Evolutionary conservation across 768 basidiomycete genomes (phyloP).

Genomic region (Pleurotus ostreatus): DNA sequence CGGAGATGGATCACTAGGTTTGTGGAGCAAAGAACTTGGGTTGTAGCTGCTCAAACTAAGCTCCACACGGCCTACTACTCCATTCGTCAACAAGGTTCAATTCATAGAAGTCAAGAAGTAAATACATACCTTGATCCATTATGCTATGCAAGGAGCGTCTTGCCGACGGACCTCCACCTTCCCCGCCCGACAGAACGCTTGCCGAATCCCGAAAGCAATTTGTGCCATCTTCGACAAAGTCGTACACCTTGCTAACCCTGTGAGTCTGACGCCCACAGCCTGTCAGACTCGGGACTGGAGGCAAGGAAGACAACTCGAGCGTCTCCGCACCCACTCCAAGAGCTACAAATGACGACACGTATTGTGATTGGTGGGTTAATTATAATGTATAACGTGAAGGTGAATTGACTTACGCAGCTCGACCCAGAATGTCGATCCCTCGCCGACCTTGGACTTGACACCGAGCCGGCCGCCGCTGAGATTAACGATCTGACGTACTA

Average conservation of each 20-base stretch:
- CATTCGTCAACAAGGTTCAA: neutral
- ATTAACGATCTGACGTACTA: conserved; percentile 57
- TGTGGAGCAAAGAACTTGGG: conserved; percentile 31
- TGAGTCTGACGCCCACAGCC: neutral
- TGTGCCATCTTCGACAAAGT: conserved; percentile 16
- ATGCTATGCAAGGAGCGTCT: conserved; percentile 34
- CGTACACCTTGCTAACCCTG: conserved; percentile 11
- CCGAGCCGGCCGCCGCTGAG: conserved; percentile 52
- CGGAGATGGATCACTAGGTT: conserved; percentile 38
- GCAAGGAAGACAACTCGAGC: neutral
- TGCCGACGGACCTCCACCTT: conserved; percentile 27
- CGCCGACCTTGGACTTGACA: conserved; percentile 39
- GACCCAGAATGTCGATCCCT: conserved; percentile 78
- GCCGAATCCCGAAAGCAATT: conserved; percentile 8
- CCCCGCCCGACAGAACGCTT: conserved; percentile 10
- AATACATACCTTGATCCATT: conserved; percentile 45
- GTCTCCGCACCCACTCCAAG: conserved; percentile 15
- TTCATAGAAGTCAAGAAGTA: too few species aligned
- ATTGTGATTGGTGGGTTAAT: too few species aligned
- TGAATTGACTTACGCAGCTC: conserved; percentile 33
- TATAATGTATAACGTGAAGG: conserved; percentile 12
- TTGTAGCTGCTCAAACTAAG: conserved; percentile 34
- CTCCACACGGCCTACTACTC: conserved; percentile 44
- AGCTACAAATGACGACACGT: neutral
- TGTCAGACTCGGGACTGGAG: neutral